Base-by-base conservation (phyloP, 2,329 filamentous ascomycete genomes). In the Colletotrichum plurivorum region DNA sequence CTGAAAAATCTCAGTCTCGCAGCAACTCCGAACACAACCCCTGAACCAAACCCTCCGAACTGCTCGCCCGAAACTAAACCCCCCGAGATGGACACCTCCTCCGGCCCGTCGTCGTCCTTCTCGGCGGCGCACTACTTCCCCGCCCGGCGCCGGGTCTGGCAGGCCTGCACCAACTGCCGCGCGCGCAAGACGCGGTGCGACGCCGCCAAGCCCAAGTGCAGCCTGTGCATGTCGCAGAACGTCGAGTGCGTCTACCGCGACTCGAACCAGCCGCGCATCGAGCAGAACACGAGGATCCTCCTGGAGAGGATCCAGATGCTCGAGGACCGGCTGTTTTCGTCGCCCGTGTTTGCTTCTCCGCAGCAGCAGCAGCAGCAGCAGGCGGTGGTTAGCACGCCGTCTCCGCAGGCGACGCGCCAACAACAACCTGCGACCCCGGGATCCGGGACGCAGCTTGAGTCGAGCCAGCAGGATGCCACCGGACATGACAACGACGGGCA, bases 131-230 rank as follows among this genome's bases (percentile, higher is more conserved):
- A 70, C 46, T 66, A 56, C 60, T 66, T 66, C 6, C 57, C 63
- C 27, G 57, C 49, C 51, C 63, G 72, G 16, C 67, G 73, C 20
- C 68, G 73, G 41, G 73, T 71, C 10, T 65, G 68, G 54, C 76
- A 78, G 56, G 76, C 76, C 22, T 78, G 76, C 39, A 72, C 72
- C 2, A 76, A 76, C 15, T 78, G 76, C 52, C 74, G 76, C 5
- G 67, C 71, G n/a, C 75, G 76, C 25, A 78, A 78, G 66, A 76
- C 74, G 2, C 73, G 76, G 2, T 78, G 76, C 51, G 76, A 78
- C 53, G 76, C 76, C 12, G 75, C 69, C 1, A 69, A 76, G 56
- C 76, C 76, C 4, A 71, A 70, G 62, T 78, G 76, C 55, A 72
- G 76, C 25, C 65, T 76, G 8, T 78, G 76, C 49, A 41, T 71